Evolutionary conservation across 768 basidiomycete species (phyloP), one percentile per base, ranked within the genome.

Genomic region (Pleurotus tuber-regium): DNA sequence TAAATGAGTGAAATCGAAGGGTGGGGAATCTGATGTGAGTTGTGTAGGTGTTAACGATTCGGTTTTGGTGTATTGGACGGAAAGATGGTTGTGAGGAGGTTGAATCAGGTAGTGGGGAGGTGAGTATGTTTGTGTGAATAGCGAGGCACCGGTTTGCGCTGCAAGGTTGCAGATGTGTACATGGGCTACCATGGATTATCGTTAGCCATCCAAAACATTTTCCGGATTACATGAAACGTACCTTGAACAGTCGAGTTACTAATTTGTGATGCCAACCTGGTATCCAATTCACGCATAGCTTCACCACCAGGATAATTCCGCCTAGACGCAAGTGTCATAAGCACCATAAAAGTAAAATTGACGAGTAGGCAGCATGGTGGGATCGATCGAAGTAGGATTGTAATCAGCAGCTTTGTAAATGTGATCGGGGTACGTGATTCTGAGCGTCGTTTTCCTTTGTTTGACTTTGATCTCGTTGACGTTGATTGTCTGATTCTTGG

Each of bases 241-340:
- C 21, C 25, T 25, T 8, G 43, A 24, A 39, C 57, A 41, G n/a
- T n/a, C 56, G 14, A 31, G 7, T 31, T 14, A 31, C 8, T 14
- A 31, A 31, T 8, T 31, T 31, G 30, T 7, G 30, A 23, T 7
- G 39, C 24, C 47, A 36, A 16, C 56, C 57, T 21, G 67, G 65
- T 50, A 55, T 96, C 88, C 55, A 97, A 79, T 0, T 66, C 54
- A 1, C 66, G 59, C 44, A 97, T 69, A 0, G 94, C 89, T 9
- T 75, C 64, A 0, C 93, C 94, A 1, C 97, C 97, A 1, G 97
- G 93, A 62, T 99, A 98, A 66, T 98, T 99, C 43, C 63, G 61
- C 25, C 76, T 71, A 1, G 92, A 92, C 0, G 87, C 74, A 43
- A 60, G 61, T 1, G 82, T 79, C 8, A 81, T 72, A 25, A 89